phyloP scores from a whole-genome alignment of 1,284 basidiomycete species.

The Puccinia triticina region DNA sequence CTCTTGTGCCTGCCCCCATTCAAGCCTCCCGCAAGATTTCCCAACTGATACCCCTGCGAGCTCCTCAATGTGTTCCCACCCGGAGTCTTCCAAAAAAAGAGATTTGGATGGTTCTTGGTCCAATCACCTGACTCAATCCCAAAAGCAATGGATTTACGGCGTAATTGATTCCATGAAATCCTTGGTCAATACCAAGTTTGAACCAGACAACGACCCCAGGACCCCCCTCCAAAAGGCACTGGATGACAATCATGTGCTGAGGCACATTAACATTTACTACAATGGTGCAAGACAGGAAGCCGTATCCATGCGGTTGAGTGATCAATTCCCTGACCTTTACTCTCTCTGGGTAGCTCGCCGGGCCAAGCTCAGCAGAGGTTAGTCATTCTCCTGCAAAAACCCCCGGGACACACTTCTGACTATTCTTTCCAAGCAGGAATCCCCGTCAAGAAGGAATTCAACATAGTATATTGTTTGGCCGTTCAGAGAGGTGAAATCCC shows the following conservation, averaged over 20 bases:
- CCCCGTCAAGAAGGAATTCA: background rate
- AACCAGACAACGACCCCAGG: background rate
- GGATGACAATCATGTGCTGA: background rate
- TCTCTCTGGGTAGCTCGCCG: background rate
- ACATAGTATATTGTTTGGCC: conserved; percentile 8
- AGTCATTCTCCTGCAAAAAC: background rate
- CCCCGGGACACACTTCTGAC: background rate
- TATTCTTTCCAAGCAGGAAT: background rate
- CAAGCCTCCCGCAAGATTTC: background rate
- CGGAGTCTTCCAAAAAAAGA: background rate
- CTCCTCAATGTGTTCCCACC: background rate
- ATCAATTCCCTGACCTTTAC: conserved; percentile 1
- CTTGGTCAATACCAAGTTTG: background rate
- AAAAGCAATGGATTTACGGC: background rate
- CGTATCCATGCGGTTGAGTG: background rate
- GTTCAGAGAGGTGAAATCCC: background rate
- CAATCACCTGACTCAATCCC: background rate
- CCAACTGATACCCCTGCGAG: background rate
- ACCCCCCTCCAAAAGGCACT: conserved; percentile 4
- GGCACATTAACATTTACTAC: background rate
- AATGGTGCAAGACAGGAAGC: background rate
- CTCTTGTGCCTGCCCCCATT: background rate
- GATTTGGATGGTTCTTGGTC: background rate
- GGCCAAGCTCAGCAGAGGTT: conserved; percentile 5
- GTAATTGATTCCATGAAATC: conserved; percentile 15